These are phyloP conservation scores for Blastomyces gilchristii DNA, from an alignment of 2,329 filamentous ascomycete species.

Conservation along the genomic window DNA sequence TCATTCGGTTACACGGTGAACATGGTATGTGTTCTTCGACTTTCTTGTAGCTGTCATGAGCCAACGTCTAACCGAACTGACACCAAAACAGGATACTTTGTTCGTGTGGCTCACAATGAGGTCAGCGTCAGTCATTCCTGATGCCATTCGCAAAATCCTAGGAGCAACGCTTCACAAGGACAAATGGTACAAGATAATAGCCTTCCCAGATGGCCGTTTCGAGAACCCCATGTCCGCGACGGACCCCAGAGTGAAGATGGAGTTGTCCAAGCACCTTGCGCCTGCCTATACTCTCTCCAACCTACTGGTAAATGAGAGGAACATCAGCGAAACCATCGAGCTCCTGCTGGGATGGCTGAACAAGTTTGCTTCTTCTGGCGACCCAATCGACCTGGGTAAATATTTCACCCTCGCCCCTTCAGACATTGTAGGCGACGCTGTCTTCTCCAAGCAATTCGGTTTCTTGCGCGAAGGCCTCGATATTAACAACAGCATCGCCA, in stretches of 20 bases:
- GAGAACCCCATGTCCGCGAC: constrained; percentile 33
- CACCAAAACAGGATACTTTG: constrained; percentile 27
- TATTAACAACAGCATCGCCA: constrained; percentile 30
- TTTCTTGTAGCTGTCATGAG: not conserved
- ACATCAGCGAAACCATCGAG: constrained; percentile 24
- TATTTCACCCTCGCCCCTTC: constrained; percentile 35
- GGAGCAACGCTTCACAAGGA: constrained; percentile 27
- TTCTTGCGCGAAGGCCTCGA: constrained; percentile 27
- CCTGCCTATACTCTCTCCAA: constrained; percentile 23
- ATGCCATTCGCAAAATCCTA: constrained; percentile 32
- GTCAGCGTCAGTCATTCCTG: constrained; percentile 35
- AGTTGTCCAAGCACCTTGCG: constrained; percentile 26
- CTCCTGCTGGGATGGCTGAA: constrained; percentile 23
- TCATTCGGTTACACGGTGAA: constrained; percentile 31
- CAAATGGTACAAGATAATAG: constrained; percentile 28
- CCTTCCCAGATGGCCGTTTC: constrained; percentile 34
- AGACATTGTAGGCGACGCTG: constrained; percentile 30
- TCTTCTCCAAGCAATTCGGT: constrained; percentile 28
- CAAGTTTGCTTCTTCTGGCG: constrained; percentile 15
- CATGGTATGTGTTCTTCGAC: constrained; percentile 24
- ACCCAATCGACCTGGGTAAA: constrained; percentile 29
- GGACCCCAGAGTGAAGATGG: constrained; percentile 28
- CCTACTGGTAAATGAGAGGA: constrained; percentile 22
- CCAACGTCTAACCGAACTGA: not conserved
- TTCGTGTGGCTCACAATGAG: constrained; percentile 37